phyloP scores from a whole-genome alignment of 2,329 filamentous ascomycete species.

The Alternaria infectoria region DNA sequence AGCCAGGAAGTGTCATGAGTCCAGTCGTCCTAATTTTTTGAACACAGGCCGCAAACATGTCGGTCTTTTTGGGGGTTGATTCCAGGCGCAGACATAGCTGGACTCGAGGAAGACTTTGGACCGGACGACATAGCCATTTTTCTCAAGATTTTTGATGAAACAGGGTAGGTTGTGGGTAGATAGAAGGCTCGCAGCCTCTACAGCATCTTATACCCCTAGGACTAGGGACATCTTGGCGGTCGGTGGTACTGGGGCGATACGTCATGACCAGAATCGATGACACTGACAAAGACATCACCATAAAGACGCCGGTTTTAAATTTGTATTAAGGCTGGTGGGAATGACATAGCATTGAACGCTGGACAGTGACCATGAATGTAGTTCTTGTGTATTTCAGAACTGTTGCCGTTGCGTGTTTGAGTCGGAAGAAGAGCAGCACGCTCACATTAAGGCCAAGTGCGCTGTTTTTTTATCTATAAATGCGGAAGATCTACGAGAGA shows the following conservation, averaged over 20 bases:
- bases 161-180: accelerated
- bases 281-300: background rate
- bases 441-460: background rate
- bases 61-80: background rate
- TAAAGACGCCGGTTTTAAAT: background rate
- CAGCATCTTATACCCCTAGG: background rate
- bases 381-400: background rate
- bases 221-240: background rate
- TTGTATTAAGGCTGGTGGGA: background rate
- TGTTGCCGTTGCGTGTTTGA: background rate
- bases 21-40: background rate
- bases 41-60: background rate
- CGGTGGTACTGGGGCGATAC: background rate
- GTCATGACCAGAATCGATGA: background rate
- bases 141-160: too few relatives aligned
- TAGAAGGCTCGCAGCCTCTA: background rate
- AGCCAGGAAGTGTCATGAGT: accelerated
- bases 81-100: background rate
- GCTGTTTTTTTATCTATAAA: background rate
- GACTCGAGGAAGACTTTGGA: too few relatives aligned
- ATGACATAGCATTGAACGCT: background rate
- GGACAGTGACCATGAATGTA: background rate
- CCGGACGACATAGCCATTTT: too few relatives aligned
- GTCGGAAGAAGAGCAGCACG: background rate
- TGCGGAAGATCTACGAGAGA: background rate